Percentiles rank a stretch among this genome's conserved stretches.
Conservation (phyloP, 2,329 filamentous ascomycete species). For the Fusarium globosum region DNA sequence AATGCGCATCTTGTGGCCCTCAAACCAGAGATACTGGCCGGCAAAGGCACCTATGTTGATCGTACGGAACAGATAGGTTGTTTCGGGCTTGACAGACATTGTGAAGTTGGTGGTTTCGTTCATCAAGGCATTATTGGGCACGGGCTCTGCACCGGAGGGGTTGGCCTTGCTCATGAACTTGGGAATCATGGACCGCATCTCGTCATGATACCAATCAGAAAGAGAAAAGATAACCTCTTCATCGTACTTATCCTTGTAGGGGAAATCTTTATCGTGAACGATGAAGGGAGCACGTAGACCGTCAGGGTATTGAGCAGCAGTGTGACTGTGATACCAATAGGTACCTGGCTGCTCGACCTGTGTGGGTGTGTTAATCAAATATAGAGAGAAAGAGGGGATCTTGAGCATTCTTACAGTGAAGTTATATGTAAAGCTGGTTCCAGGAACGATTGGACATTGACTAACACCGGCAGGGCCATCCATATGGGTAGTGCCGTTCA, state of each 20-base stretch:
- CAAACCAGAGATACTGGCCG: slow-evolving; percentile 73
- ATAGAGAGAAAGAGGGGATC: not conserved
- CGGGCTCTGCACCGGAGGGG: slow-evolving; percentile 70
- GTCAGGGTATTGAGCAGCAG: slow-evolving; percentile 75
- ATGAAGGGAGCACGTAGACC: slow-evolving; percentile 73
- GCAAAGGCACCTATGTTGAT: slow-evolving; percentile 80
- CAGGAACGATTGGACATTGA: slow-evolving; percentile 74
- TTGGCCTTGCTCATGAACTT: slow-evolving; percentile 65
- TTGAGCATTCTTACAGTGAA: slow-evolving; percentile 65
- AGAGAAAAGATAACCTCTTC: slow-evolving; percentile 73
- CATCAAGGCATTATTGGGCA: slow-evolving; percentile 75
- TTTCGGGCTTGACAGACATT: slow-evolving; percentile 71
- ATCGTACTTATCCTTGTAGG: slow-evolving; percentile 67
- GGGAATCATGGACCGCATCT: slow-evolving; percentile 60
- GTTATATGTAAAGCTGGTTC: slow-evolving; percentile 73
- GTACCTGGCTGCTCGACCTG: slow-evolving; percentile 74
- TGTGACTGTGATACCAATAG: slow-evolving; percentile 84
- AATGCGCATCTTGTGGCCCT: slow-evolving; percentile 74
- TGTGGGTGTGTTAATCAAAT: not conserved
- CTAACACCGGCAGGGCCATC: slow-evolving; percentile 75
- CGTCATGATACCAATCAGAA: slow-evolving; percentile 77
- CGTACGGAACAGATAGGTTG: slow-evolving; percentile 78
- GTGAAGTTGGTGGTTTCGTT: slow-evolving; percentile 75
- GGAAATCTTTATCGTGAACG: slow-evolving; percentile 70
- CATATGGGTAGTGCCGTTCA: slow-evolving; percentile 75